Conservation (phyloP, 1,139 yeast genomes). For the Diutina siamensis region DNA sequence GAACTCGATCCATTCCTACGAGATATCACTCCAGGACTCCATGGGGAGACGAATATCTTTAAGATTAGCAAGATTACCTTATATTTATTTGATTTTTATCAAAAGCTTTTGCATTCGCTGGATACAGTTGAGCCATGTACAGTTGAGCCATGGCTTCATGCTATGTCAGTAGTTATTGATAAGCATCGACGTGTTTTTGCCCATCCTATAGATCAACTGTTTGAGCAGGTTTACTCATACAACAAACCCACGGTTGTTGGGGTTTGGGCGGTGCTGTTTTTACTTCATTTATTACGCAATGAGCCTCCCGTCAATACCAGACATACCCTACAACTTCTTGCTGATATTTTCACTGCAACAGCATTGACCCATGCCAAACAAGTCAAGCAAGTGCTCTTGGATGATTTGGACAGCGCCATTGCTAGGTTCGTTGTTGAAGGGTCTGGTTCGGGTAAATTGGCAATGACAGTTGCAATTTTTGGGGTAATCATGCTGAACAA, state of each 20-base stretch:
- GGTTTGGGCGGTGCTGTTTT: background rate
- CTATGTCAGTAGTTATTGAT: background rate
- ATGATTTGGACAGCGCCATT: background rate
- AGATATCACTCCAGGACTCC: background rate
- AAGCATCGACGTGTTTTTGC: background rate
- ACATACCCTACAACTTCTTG: background rate
- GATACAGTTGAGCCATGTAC: background rate
- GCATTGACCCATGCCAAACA: background rate
- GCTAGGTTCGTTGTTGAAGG: no score
- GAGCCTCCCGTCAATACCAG: background rate
- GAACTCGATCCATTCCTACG: slow-evolving; percentile 1
- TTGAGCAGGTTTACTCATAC: background rate
- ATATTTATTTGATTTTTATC: background rate
- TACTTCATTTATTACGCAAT: background rate
- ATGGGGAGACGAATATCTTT: background rate
- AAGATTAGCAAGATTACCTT: background rate
- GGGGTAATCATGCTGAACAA: background rate
- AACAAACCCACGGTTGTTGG: background rate
- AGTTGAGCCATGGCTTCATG: background rate
- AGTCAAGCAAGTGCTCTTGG: background rate
- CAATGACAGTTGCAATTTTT: background rate
- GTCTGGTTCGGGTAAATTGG: background rate
- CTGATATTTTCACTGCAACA: background rate
- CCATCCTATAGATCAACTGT: background rate
- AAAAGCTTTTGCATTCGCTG: background rate